phyloP scores from a whole-genome alignment of 1,284 basidiomycete species.

The Apiotrichum montevideense region DNA sequence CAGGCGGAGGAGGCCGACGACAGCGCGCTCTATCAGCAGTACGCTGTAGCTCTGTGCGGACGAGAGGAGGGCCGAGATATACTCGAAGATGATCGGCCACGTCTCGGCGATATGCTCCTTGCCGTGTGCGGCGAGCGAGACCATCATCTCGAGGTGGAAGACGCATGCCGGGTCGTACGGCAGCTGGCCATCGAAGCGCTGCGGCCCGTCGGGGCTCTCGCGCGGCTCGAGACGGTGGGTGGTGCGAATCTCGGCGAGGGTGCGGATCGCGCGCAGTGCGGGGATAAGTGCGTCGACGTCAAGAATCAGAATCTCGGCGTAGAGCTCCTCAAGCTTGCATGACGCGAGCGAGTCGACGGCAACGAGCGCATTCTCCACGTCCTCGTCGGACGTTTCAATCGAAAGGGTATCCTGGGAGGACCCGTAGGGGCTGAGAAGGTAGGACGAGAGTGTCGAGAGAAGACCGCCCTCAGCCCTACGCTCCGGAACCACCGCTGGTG shows the following conservation, averaged over 20 bases:
- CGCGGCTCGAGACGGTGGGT: conserved; percentile 27
- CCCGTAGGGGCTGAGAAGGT: conserved; percentile 90
- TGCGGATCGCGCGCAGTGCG: conserved; percentile 78
- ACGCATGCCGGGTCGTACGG: conserved; percentile 92
- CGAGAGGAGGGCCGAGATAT: conserved; percentile 72
- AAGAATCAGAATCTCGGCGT: conserved; percentile 81
- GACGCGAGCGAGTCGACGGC: conserved; percentile 93
- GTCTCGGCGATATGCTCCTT: conserved; percentile 73
- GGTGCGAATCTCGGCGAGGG: conserved; percentile 62
- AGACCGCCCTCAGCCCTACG: conserved; percentile 78
- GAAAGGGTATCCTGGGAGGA: conserved; percentile 59
- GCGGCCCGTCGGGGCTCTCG: conserved; percentile 55
- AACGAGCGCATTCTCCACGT: conserved; percentile 88
- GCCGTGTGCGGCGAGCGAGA: conserved; percentile 72
- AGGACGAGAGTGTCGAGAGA: conserved; percentile 89
- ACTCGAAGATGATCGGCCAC: conserved; percentile 90
- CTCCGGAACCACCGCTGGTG: conserved; percentile 58
- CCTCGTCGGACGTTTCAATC: conserved; percentile 75
- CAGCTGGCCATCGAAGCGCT: conserved; percentile 50
- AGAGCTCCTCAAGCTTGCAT: conserved; percentile 89
- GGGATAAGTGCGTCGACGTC: conserved; percentile 71
- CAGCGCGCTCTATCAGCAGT: conserved; percentile 88
- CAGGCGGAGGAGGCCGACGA: conserved; percentile 77
- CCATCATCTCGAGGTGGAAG: conserved; percentile 89
- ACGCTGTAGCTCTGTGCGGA: conserved; percentile 76